Evolutionary conservation across 495 filamentous ascomycete species (phyloP).

Genomic region (Talaromyces trachyspermus): DNA sequence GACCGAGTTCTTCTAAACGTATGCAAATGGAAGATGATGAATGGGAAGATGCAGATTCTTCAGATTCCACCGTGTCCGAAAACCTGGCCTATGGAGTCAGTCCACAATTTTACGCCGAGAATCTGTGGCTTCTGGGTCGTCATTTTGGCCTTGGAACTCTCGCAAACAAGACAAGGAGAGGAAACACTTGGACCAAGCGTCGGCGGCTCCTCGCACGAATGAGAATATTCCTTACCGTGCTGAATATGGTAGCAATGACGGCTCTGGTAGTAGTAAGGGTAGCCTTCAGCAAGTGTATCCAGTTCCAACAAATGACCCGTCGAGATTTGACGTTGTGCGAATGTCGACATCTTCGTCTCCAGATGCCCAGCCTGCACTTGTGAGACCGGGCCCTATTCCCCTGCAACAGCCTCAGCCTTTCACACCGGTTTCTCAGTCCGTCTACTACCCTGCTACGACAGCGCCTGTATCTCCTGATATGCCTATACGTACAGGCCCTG

Average conservation of each 20-base stretch:
- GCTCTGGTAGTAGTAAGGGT: slow-evolving; percentile 23
- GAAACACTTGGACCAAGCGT: slow-evolving; percentile 20
- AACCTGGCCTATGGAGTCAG: slow-evolving; percentile 48
- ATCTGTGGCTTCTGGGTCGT: slow-evolving; percentile 47
- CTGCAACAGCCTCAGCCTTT: slow-evolving; percentile 53
- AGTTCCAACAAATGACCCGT: slow-evolving; percentile 53
- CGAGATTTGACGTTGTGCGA: slow-evolving; percentile 46
- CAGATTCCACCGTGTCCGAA: slow-evolving; percentile 46
- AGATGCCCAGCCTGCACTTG: slow-evolving; percentile 35
- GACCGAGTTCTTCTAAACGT: slow-evolving; percentile 22
- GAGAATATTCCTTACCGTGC: slow-evolving; percentile 10
- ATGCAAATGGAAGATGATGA: slow-evolving; percentile 44
- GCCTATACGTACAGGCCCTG: slow-evolving; percentile 4
- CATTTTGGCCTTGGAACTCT: slow-evolving; percentile 49
- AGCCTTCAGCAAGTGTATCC: slow-evolving; percentile 47
- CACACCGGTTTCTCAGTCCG: slow-evolving; percentile 45
- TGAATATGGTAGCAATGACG: slow-evolving; percentile 21
- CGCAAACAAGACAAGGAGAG: slow-evolving; percentile 38
- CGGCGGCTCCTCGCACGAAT: slow-evolving; percentile 9
- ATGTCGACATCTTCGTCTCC: slow-evolving; percentile 41
- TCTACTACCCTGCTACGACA: slow-evolving; percentile 39
- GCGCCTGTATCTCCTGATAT: slow-evolving; percentile 25
- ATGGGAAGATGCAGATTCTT: slow-evolving; percentile 55
- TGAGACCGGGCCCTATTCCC: slow-evolving; percentile 44
- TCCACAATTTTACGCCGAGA: slow-evolving; percentile 34